Conservation (phyloP, 1,284 basidiomycete species). For the Puccinia coronata region DNA sequence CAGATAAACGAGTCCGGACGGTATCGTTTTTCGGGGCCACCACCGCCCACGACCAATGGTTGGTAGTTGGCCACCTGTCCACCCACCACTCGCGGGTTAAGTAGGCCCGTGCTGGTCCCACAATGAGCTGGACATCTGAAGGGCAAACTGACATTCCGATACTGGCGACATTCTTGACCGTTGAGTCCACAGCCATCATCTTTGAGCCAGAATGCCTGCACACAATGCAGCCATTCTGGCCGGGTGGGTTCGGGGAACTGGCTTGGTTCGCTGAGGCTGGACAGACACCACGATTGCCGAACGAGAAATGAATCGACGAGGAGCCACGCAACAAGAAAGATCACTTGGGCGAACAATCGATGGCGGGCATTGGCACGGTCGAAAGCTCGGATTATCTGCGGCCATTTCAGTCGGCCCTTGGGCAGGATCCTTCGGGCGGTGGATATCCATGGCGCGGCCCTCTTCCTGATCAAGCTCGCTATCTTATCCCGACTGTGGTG, state of each 20-base stretch:
- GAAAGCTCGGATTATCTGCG: not conserved
- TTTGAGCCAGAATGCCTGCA: constrained; percentile 21
- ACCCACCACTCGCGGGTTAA: constrained; percentile 30
- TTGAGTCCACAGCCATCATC: constrained; percentile 35
- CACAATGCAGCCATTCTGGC: constrained; percentile 31
- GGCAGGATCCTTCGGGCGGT: not conserved
- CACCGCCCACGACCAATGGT: constrained; percentile 26
- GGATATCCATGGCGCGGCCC: not conserved
- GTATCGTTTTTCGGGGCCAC: constrained; percentile 50
- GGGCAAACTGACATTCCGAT: constrained; percentile 7
- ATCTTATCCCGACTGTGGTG: not conserved
- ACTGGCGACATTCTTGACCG: not conserved
- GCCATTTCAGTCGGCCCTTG: not conserved
- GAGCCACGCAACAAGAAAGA: constrained; percentile 19
- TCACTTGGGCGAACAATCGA: not conserved
- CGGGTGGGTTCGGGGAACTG: constrained; percentile 6
- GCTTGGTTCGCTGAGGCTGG: constrained; percentile 9
- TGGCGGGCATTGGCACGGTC: not conserved
- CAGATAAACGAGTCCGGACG: constrained; percentile 57
- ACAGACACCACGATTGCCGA: constrained; percentile 25
- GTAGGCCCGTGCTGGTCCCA: constrained; percentile 10
- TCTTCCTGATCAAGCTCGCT: not conserved
- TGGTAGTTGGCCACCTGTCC: constrained; percentile 4
- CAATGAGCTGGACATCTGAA: constrained; percentile 35
- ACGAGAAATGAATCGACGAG: constrained; percentile 2